Conservation (phyloP, 176 grass and related monocot genomes). For the bread wheat (Triticum aestivum) region IWGSC_CS_RefSeq_v2.1 NC_057807.1:90388752-90389251, state of each 20-base stretch:
- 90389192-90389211: background rate
- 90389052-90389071: background rate
- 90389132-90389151: conserved; percentile 59
- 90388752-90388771: background rate
- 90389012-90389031: conserved; percentile 4
- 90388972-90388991: conserved; percentile 75
- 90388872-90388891: conserved; percentile 61
- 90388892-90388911: conserved; percentile 26
- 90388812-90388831: background rate
- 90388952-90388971: conserved; percentile 61
- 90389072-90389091: conserved; percentile 52
- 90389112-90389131: conserved; percentile 89
- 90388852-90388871: conserved; percentile 13
- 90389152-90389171: conserved; percentile 39
- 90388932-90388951: conserved; percentile 62
- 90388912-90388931: conserved; percentile 38
- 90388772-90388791: background rate
- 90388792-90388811: background rate
- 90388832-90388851: conserved; percentile 11
- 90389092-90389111: conserved; percentile 58
- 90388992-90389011: conserved; percentile 41
- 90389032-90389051: conserved; percentile 23
- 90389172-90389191: background rate
- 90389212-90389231: background rate
- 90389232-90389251: background rate